Evolutionary conservation across 129 eudicot species (phyloP), one percentile per base, ranked within the genome.

Genomic region (Flaveria bidentis): DNA sequence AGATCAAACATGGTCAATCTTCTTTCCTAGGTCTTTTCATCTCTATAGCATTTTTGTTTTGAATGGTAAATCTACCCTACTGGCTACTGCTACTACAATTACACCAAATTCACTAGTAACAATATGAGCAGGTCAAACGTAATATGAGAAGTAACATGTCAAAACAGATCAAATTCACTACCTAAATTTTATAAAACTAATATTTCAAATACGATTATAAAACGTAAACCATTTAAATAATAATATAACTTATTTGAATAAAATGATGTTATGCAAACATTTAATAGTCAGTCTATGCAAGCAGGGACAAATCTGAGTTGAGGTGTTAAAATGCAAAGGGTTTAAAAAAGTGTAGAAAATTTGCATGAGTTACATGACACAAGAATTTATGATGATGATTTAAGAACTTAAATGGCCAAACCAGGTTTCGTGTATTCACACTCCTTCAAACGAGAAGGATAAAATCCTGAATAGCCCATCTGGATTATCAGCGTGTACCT

Each of bases 401-500:
- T 55, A 9, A 49, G 3, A 63, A n/a, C 65, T 45, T 74, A 49
- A 74, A 74, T 60, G 60, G 17, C 46, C 23, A 60, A 74, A 61
- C 71, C 51, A 80, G 26, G 63, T 66, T 66, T 67, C 80, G 17
- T 39, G 51, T 69, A 49, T 20, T 76, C 79, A 86, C 36, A 71
- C 51, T 53, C 92, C 96, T 82, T 87, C 89, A 84, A 93, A 93
- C 12, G 98, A 88, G 70, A 88, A 87, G 0, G 95, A 90, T 74
- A 93, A 96, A 79, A 93, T 90, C 87, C 46, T 87, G 84, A 93
- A 93, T 51, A 93, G 92, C 45, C 98, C 98, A 51, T 93, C 96
- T 25, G 98, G 98, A 81, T 93, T 93, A 86, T 93, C 98, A 51
- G 98, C 92, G 53, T 93, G 98, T 71, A 93, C 98, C 98, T 93